A percentile compares a stretch with the other conserved stretches of the same genome.
Evolutionary conservation across 805 yeast genomes (phyloP).

Genomic region (Komagataella phaffii): DNA sequence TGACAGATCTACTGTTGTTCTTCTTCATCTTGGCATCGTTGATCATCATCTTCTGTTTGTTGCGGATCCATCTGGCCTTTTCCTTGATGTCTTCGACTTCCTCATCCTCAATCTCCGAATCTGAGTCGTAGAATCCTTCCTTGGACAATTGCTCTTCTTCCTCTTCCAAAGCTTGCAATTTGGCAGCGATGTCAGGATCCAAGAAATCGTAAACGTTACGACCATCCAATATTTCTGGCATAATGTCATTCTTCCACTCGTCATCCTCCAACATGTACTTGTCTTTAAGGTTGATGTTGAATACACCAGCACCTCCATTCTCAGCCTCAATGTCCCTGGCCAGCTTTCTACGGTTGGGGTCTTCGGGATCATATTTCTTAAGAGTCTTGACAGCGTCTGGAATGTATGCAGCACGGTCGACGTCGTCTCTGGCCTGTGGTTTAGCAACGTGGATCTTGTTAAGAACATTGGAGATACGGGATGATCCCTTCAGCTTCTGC

Average conservation of each 20-base stretch:
- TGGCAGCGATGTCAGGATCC: slow-evolving; percentile 90
- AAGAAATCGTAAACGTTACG: slow-evolving; percentile 93
- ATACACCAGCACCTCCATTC: slow-evolving; percentile 99
- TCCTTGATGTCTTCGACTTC: slow-evolving; percentile 61
- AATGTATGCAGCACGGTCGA: slow-evolving; percentile 64
- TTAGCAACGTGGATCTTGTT: slow-evolving; percentile 92
- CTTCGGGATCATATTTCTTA: slow-evolving; percentile 62
- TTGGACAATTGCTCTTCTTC: slow-evolving; percentile 90
- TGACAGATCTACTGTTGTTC: slow-evolving; percentile 73
- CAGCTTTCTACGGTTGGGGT: slow-evolving; percentile 69
- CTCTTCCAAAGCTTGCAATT: slow-evolving; percentile 88
- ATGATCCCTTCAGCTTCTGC: slow-evolving; percentile 87
- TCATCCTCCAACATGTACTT: slow-evolving; percentile 88
- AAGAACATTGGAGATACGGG: slow-evolving; percentile 77
- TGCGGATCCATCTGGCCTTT: slow-evolving; percentile 92
- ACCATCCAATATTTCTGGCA: slow-evolving; percentile 96
- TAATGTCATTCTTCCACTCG: slow-evolving; percentile 93
- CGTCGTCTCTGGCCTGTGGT: slow-evolving; percentile 82
- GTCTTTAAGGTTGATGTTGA: slow-evolving; percentile 85
- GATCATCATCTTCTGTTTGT: slow-evolving; percentile 89
- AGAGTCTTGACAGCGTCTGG: slow-evolving; percentile 59
- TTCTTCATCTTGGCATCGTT: slow-evolving; percentile 79
- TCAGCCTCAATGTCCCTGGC: slow-evolving; percentile 86
- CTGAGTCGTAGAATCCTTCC: slow-evolving; percentile 94
- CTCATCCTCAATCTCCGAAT: slow-evolving; percentile 46